phyloP scores from a whole-genome alignment of 768 basidiomycete genomes.

The Phanerodontia chrysosporium region DNA sequence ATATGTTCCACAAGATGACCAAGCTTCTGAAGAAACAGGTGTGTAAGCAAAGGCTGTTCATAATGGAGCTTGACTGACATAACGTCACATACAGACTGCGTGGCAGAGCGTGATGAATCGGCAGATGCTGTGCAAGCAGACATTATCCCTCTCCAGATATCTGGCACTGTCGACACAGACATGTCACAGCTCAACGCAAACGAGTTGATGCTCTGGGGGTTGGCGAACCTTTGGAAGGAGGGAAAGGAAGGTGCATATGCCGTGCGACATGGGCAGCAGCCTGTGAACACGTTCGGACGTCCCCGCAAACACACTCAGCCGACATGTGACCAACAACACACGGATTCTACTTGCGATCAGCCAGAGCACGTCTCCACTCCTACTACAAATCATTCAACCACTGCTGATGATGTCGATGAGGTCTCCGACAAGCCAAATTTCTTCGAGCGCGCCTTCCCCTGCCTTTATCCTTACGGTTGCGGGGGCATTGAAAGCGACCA shows the following conservation, averaged over 20 bases:
- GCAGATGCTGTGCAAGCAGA: conserved; percentile 9
- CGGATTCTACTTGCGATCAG: not conserved
- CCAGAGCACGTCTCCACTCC: not conserved
- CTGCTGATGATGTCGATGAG: too few relatives aligned
- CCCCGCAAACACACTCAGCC: not conserved
- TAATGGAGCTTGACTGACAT: too few relatives aligned
- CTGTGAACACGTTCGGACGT: conserved; percentile 4
- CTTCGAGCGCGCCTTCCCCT: conserved; percentile 16
- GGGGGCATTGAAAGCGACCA: conserved; percentile 18
- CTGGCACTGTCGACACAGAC: conserved; percentile 27
- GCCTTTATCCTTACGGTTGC: conserved; percentile 21
- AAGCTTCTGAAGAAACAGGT: not conserved
- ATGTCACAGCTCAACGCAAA: conserved; percentile 16
- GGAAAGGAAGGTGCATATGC: conserved; percentile 23
- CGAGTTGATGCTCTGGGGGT: conserved; percentile 25
- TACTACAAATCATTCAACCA: not conserved
- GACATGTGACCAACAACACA: too few relatives aligned
- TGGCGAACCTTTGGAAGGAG: conserved; percentile 21
- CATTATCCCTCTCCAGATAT: conserved; percentile 25
- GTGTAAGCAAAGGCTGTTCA: not conserved
- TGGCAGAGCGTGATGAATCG: not conserved
- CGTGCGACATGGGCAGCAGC: conserved; percentile 16
- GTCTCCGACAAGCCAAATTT: not conserved
- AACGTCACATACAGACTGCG: not conserved
- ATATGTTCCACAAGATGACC: conserved; percentile 24